Base-by-base conservation (phyloP, 179 eudicot species). In the Kewa caespitosa region DNA sequence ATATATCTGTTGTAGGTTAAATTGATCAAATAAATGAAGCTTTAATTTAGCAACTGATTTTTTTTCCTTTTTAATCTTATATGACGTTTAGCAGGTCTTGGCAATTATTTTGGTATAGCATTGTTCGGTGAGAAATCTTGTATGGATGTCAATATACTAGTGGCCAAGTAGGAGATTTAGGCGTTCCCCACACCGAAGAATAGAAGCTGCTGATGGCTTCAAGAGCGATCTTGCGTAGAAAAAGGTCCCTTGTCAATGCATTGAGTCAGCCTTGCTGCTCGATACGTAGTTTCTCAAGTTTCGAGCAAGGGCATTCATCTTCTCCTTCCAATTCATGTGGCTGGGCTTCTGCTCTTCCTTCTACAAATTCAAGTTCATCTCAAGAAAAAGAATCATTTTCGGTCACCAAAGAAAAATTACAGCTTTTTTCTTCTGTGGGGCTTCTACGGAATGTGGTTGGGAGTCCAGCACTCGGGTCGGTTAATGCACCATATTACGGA, bases 161-260 rank as follows among this genome's bases (percentile, higher is more conserved):
- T 43, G 69, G 32, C 32, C 38, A 38, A 17, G 38, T 46, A 12
- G 27, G 70, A 78, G 68, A 33, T 32, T 50, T 77, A 41, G 50
- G 12, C 36, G 37, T 23, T 74, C 65, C 34, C 13, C 7, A 1
- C 8, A 27, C 32, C 43, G 15, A 65, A 68, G 25, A 31, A n/a
- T 68, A 64, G 73, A 55, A 68, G 22, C 48, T 75, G 32, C 36
- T 37, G 63, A 92, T 92, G 97, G 90, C 95, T 73, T 76, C 91
- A 70, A 84, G 90, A 85, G 88, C 90, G 76, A 81, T 90, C 74
- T 77, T 89, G 73, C 83, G 75, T 28, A 83, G 82, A 82, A 92
- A 83, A 78, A 85, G 74, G 83, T 73, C 73, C 85, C 85, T 88
- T 52, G 76, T 83, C 50, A 85, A 70, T 76, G 78, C 84, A 37